phyloP scores from a whole-genome alignment of 345 rosid genomes.

The Streptanthus diversifolius region DNA sequence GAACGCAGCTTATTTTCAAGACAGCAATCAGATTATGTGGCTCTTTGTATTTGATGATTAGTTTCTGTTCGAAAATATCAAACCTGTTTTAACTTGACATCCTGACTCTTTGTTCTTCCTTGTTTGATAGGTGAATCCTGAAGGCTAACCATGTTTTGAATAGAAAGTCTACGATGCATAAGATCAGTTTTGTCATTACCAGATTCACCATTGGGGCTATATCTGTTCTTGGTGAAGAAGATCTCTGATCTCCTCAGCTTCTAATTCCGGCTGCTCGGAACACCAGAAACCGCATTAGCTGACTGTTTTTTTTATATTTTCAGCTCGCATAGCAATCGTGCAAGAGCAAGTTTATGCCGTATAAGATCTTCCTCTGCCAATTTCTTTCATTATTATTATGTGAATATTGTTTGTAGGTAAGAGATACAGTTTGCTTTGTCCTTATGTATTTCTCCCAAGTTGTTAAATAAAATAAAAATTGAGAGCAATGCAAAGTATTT shows the following conservation, averaged over 20 bases:
- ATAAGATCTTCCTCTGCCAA: not conserved
- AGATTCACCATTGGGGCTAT: slow-evolving; percentile 1
- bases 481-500: slow-evolving; percentile 1
- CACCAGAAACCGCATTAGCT: slow-evolving; percentile 12
- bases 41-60: not conserved
- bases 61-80: not conserved
- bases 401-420: slow-evolving; percentile 28
- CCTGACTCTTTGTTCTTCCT: not conserved
- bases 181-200: slow-evolving; percentile 9
- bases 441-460: slow-evolving; percentile 4
- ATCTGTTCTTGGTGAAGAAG: slow-evolving; percentile 16
- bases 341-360: slow-evolving; percentile 15
- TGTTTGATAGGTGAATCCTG: slow-evolving; percentile 26
- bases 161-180: slow-evolving; percentile 5
- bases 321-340: slow-evolving; percentile 26
- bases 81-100: no score
- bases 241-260: slow-evolving; percentile 14
- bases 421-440: slow-evolving; percentile 12
- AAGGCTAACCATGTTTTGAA: slow-evolving; percentile 6
- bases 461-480: not conserved
- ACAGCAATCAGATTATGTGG: not conserved
- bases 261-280: not conserved
- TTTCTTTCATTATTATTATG: slow-evolving; percentile 15
- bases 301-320: slow-evolving; percentile 11
- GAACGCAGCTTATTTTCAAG: not conserved